Evolutionary conservation across 306 rosid genomes (phyloP), one percentile per base, ranked within the genome.

Genomic region (Cicer yamashitae): DNA sequence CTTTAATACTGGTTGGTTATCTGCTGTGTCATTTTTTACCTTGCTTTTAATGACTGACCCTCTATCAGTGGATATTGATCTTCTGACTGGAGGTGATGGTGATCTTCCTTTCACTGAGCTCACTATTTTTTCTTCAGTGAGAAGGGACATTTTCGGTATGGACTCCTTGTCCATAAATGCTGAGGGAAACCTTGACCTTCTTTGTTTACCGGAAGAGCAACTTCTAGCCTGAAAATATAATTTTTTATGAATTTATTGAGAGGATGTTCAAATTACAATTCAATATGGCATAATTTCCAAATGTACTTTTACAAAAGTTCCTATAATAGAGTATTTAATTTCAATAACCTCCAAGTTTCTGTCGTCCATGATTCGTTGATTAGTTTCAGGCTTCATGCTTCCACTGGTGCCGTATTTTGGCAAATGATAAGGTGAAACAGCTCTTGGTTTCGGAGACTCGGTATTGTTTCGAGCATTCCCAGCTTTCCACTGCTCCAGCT

Each of bases 141-240:
- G 73, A 81, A 84, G 78, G n/a, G 91, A 76, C 85, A 88, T 87
- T 80, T 83, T 96, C 30, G 86, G 87, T 10, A 80, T 62, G 43
- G 82, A 74, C 30, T 92, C 97, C 80, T 86, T 92, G 77, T 92
- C 97, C 7, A 80, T 65, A 20, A 89, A 82, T 45, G 89, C 62
- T 22, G 91, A 85, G 67, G 97, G 99, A 83, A 89, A 87, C 77
- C 97, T 88, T 15, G 91, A 77, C 87, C 99, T 89, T 70, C 98
- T 88, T 67, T 90, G 99, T 86, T 96, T 92, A 51, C 98, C 99
- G 0, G 98, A 92, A 72, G 99, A 96, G 77, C 96, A 92, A 74
- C 98, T 96, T 88, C 97, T 89, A 40, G 90, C 85, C 99, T 96
- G 89, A 77, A 70, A 81, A 65, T 64, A 59, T n/a, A 57, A 66